Conservation (phyloP, 2,329 filamentous ascomycete genomes). For the Epicoccum sorghinum region DNA sequence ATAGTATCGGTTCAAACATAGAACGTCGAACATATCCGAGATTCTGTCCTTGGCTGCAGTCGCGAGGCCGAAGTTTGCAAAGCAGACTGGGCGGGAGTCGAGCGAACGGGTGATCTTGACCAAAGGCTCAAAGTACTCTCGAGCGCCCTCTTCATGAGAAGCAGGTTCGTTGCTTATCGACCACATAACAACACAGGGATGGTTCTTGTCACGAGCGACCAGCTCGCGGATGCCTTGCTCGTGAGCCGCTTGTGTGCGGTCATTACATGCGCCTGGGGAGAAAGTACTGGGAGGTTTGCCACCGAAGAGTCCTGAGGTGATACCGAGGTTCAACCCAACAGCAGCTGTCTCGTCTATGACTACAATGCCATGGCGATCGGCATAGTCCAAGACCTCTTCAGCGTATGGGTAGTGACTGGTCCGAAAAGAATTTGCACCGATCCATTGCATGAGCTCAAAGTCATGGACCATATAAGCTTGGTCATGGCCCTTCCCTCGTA, state of each 20-base stretch:
- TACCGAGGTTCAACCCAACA: background rate
- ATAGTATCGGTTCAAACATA: background rate
- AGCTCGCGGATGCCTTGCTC: background rate
- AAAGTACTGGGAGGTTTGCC: background rate
- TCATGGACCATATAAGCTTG: background rate
- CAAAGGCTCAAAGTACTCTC: background rate
- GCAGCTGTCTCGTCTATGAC: slow-evolving; percentile 1
- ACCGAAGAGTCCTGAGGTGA: background rate
- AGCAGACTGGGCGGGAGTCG: background rate
- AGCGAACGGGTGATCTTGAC: background rate
- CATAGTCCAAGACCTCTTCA: background rate
- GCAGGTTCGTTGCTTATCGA: background rate
- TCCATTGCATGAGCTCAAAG: background rate
- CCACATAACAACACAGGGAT: background rate
- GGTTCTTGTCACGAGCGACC: background rate
- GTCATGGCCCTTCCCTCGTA: background rate
- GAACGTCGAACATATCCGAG: background rate
- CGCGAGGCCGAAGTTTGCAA: background rate
- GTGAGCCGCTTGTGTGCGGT: background rate
- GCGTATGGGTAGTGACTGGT: background rate
- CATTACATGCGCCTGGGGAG: background rate
- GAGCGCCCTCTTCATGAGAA: background rate
- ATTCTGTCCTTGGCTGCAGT: background rate
- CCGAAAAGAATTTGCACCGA: background rate
- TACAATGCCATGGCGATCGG: background rate